phyloP scores from a whole-genome alignment of 2,329 filamentous ascomycete genomes.

The Botryotinia narcissicola region DNA sequence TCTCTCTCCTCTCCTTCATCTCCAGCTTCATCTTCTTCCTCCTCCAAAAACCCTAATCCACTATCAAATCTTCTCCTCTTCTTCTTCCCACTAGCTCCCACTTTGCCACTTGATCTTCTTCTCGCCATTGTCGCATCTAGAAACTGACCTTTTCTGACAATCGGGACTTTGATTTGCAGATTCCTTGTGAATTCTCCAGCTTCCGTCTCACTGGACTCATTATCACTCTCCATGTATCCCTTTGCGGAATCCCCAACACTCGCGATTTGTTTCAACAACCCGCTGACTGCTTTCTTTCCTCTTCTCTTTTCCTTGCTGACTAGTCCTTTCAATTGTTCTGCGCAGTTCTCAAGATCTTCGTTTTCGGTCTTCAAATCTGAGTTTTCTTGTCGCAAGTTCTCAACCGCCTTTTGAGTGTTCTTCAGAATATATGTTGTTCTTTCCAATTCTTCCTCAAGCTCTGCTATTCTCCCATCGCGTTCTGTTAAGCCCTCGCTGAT shows the following conservation, averaged over 20 bases:
- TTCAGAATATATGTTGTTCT: constrained; percentile 45
- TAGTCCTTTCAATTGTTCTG: constrained; percentile 41
- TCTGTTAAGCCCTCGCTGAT: constrained; percentile 50
- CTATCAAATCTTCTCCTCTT: constrained; percentile 52
- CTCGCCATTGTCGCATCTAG: constrained; percentile 29
- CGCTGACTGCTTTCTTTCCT: constrained; percentile 47
- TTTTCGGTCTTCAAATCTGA: constrained; percentile 29
- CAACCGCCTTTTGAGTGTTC: constrained; percentile 11
- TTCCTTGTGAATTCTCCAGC: not conserved
- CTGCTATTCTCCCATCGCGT: constrained; percentile 50
- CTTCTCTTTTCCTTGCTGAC: constrained; percentile 46
- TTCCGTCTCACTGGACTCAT: constrained; percentile 15
- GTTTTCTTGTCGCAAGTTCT: constrained; percentile 13
- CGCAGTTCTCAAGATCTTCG: constrained; percentile 30
- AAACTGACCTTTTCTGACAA: constrained; percentile 29
- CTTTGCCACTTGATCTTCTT: constrained; percentile 35
- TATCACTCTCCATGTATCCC: constrained; percentile 41
- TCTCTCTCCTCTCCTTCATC: not conserved
- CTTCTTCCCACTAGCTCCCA: constrained; percentile 34
- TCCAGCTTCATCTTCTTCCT: constrained; percentile 43
- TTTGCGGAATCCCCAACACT: constrained; percentile 48
- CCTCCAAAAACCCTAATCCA: constrained; percentile 54
- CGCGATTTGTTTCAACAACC: constrained; percentile 53
- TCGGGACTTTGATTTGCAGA: not conserved
- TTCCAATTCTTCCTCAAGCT: constrained; percentile 51